Percentiles rank a stretch among this genome's conserved stretches.
Conservation (phyloP, 2,329 filamentous ascomycete species). For the Zarea fungicola region DNA sequence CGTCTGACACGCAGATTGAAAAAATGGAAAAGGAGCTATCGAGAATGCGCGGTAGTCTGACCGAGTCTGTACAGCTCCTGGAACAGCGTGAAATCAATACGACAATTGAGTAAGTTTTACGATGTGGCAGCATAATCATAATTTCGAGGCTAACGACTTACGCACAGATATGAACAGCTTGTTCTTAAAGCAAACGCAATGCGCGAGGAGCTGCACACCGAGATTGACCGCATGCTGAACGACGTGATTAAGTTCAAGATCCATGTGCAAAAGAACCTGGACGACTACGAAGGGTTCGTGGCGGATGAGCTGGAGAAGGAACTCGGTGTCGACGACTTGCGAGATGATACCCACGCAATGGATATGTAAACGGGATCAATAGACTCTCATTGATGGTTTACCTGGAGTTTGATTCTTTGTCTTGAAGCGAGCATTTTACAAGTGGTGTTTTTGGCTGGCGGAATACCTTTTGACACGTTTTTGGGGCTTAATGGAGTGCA, state of each 20-base stretch:
- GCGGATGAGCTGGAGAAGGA: conserved; percentile 88
- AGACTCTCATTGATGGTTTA: no score
- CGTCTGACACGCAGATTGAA: conserved; percentile 89
- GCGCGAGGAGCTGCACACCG: conserved; percentile 95
- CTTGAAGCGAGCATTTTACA: conserved; percentile 2
- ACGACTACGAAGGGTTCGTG: conserved; percentile 92
- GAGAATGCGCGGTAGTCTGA: conserved; percentile 78
- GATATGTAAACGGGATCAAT: conserved; percentile 37
- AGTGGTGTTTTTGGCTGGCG: neutral
- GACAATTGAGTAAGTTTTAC: conserved; percentile 75
- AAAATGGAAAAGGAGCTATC: conserved; percentile 98
- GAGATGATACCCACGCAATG: conserved; percentile 48
- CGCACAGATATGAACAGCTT: conserved; percentile 78
- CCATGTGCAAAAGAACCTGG: conserved; percentile 85
- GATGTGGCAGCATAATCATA: neutral
- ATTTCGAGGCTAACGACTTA: conserved; percentile 1
- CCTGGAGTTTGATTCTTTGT: neutral
- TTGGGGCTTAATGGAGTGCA: neutral
- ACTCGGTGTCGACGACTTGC: conserved; percentile 58
- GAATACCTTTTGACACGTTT: neutral
- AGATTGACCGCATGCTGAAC: conserved; percentile 92
- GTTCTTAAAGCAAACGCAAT: conserved; percentile 77
- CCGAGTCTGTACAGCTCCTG: conserved; percentile 83
- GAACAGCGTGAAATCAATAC: conserved; percentile 95
- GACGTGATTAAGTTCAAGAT: conserved; percentile 99